These are phyloP conservation scores for Arthromyces matolae DNA, from an alignment of 768 basidiomycete genomes.

Conservation along the genomic window DNA sequence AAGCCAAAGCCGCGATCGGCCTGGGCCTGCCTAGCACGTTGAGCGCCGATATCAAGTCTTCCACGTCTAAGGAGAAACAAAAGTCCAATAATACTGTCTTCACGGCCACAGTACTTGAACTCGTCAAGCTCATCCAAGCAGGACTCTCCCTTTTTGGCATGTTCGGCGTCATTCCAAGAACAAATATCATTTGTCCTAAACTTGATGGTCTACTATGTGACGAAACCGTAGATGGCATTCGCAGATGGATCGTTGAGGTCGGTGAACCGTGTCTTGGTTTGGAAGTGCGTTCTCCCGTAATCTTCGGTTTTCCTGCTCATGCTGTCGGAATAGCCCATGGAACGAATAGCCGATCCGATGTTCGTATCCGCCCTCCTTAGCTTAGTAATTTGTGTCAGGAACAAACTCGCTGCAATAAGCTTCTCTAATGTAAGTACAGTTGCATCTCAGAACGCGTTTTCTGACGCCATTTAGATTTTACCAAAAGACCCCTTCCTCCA, in stretches of 20 bases:
- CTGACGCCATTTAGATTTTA: slow-evolving; percentile 25
- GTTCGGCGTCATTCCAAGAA: slow-evolving; percentile 26
- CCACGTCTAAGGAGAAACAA: slow-evolving; percentile 7
- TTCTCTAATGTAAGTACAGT: slow-evolving; percentile 32
- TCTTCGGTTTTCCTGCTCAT: neutral
- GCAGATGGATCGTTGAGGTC: slow-evolving; percentile 62
- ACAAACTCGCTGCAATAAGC: slow-evolving; percentile 62
- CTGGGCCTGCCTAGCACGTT: slow-evolving; percentile 17
- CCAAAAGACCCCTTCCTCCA: slow-evolving; percentile 81
- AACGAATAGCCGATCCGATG: slow-evolving; percentile 69
- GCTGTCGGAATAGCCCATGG: slow-evolving; percentile 50
- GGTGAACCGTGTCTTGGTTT: slow-evolving; percentile 58
- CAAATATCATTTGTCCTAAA: slow-evolving; percentile 6
- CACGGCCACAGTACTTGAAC: slow-evolving; percentile 64
- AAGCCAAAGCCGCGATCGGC: slow-evolving; percentile 14
- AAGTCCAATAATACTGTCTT: slow-evolving; percentile 45
- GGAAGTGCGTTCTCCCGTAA: slow-evolving; percentile 43
- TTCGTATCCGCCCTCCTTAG: slow-evolving; percentile 70
- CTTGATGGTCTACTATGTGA: slow-evolving; percentile 78
- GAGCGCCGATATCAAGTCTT: slow-evolving; percentile 1
- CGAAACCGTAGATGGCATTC: slow-evolving; percentile 66
- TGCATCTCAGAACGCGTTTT: neutral
- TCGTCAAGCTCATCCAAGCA: slow-evolving; percentile 72
- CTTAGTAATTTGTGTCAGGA: slow-evolving; percentile 62
- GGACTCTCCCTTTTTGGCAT: slow-evolving; percentile 70